Evolutionary conservation across 805 yeast genomes (phyloP).

Genomic region (Ogataea parapolymorpha): DNA sequence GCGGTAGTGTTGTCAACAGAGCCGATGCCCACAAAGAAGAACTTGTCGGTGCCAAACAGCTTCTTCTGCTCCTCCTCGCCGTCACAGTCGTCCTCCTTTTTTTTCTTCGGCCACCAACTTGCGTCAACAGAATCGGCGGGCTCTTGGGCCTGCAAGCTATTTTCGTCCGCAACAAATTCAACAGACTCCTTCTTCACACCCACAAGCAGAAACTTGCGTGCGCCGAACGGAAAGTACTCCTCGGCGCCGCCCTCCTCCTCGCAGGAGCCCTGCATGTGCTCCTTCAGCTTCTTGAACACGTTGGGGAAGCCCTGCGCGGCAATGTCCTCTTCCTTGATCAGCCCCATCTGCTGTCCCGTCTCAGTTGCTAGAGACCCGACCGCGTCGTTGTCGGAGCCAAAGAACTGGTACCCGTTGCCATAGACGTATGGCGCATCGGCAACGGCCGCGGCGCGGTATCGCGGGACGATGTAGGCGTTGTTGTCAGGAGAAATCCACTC

Average conservation of each 20-base stretch:
- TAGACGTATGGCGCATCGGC: constrained; percentile 4
- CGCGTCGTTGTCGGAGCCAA: constrained; percentile 3
- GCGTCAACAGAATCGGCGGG: constrained; percentile 1
- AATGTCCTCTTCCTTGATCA: constrained; percentile 27
- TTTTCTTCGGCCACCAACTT: constrained; percentile 12
- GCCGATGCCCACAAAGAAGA: constrained; percentile 30
- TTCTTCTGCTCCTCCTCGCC: constrained; percentile 15
- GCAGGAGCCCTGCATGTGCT: constrained; percentile 10
- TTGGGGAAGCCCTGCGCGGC: constrained; percentile 29
- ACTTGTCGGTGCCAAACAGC: constrained; percentile 25
- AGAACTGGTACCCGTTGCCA: constrained; percentile 16
- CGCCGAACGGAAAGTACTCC: constrained; percentile 26
- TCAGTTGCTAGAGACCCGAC: constrained; percentile 5
- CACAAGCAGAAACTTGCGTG: constrained; percentile 25
- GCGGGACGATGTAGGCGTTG: constrained; percentile 25
- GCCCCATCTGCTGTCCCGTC: constrained; percentile 8
- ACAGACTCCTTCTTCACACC: constrained; percentile 22
- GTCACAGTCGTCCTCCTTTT: constrained; percentile 15
- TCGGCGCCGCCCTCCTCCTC: constrained; percentile 12
- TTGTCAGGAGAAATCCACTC: constrained; percentile 30
- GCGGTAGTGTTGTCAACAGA: constrained; percentile 12
- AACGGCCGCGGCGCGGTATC: not conserved
- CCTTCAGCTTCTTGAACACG: constrained; percentile 21
- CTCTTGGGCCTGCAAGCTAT: not conserved
- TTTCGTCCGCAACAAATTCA: not conserved